Evolutionary conservation across 2,329 filamentous ascomycete genomes (phyloP).

Genomic region (Plectosphaerella sp.): DNA sequence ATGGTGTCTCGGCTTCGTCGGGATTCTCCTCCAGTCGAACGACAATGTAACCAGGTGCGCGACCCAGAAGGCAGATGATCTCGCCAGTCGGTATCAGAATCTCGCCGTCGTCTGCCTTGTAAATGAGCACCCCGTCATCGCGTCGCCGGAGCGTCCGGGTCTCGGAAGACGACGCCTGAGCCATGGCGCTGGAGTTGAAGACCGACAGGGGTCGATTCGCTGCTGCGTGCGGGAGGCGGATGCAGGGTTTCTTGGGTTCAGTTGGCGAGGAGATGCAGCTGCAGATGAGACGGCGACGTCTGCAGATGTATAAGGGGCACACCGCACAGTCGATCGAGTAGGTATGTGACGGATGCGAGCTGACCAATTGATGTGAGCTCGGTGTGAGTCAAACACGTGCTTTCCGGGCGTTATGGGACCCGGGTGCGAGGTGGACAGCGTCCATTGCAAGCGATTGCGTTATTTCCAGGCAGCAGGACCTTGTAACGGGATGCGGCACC

Average conservation of each 20-base stretch:
- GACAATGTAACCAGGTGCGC: conserved; percentile 19
- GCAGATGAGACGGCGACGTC: too few relatives aligned
- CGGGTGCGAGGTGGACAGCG: too few relatives aligned
- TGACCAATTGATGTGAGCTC: too few relatives aligned
- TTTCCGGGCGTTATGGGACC: too few relatives aligned
- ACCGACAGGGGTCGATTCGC: not conserved
- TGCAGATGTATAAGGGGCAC: too few relatives aligned
- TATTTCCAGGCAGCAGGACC: conserved; percentile 3
- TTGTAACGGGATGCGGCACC: too few relatives aligned
- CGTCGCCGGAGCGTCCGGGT: not conserved
- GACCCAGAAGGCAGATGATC: conserved; percentile 17
- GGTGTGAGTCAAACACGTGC: too few relatives aligned
- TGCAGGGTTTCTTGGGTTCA: too few relatives aligned
- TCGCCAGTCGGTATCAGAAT: conserved; percentile 12
- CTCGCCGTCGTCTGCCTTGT: conserved; percentile 3
- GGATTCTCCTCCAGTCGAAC: conserved; percentile 31
- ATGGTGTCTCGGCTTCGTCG: conserved; percentile 18
- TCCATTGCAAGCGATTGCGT: conserved; percentile 6
- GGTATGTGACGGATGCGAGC: too few relatives aligned
- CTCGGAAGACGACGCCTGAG: not conserved
- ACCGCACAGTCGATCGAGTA: too few relatives aligned
- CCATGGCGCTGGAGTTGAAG: not conserved
- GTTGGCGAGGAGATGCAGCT: too few relatives aligned
- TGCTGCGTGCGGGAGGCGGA: not conserved
- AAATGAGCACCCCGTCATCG: conserved; percentile 7